Base-by-base conservation (phyloP, 371 early-diverging fungal genomes). In the Synchytrium microbalum region DNA sequence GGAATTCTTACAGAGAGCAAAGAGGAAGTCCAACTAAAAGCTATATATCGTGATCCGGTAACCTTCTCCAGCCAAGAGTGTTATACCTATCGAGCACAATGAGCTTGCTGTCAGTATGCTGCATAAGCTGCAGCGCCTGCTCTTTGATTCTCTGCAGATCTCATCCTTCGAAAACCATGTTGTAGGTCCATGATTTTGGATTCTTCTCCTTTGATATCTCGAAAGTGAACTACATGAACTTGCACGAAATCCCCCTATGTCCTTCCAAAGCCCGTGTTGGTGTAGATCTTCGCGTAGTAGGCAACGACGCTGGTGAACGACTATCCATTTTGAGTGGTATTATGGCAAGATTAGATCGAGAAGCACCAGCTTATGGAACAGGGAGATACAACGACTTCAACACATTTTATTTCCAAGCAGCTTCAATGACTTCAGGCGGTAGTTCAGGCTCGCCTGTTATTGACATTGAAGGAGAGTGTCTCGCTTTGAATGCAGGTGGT, bases 101-200 rank as follows among this genome's bases (percentile, higher is more conserved):
- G n/a, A n/a, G n/a, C n/a, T n/a, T n/a, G n/a, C n/a, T n/a, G n/a
- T n/a, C n/a, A n/a, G n/a, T n/a, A n/a, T n/a, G n/a, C n/a, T n/a
- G n/a, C n/a, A n/a, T n/a, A n/a, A n/a, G n/a, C n/a, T n/a, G n/a
- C n/a, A n/a, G n/a, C n/a, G n/a, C n/a, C n/a, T n/a, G n/a, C n/a
- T n/a, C n/a, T n/a, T n/a, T n/a, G n/a, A n/a, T n/a, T n/a, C n/a
- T n/a, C n/a, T n/a, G n/a, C n/a, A n/a, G n/a, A n/a, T n/a, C n/a
- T n/a, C n/a, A n/a, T n/a, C n/a, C n/a, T n/a, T n/a, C n/a, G n/a
- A n/a, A n/a, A n/a, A n/a, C n/a, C n/a, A n/a, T n/a, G n/a, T n/a
- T n/a, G n/a, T n/a, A n/a, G n/a, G n/a, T n/a, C n/a, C 95, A 95
- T 71, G 95, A 95, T 71, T 94, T 93, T 83, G 93, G 73, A 54